A percentile compares a stretch with the other conserved stretches of the same genome.
Evolutionary conservation across 306 rosid genomes (phyloP).

Genomic region (Cucurbita maxima): DNA sequence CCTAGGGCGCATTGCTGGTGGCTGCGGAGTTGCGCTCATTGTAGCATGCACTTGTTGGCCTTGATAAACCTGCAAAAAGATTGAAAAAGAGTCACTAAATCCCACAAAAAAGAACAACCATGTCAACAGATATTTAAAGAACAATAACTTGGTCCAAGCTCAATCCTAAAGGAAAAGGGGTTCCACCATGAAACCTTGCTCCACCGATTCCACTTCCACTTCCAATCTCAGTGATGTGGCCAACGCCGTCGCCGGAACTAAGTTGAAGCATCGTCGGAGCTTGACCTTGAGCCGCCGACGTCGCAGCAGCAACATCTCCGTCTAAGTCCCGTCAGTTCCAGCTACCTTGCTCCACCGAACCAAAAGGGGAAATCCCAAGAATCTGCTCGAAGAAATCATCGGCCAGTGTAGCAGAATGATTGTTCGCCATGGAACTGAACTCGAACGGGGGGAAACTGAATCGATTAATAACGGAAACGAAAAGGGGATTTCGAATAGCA

Average conservation of each 20-base stretch:
- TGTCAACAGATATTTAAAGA: not conserved
- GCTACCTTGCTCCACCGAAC: constrained; percentile 43
- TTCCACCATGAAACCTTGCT: constrained; percentile 31
- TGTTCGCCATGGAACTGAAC: constrained; percentile 49
- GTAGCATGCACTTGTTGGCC: constrained; percentile 61
- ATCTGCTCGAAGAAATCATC: constrained; percentile 92
- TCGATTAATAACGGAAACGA: not conserved
- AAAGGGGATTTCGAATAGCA: not conserved
- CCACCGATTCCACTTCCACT: constrained; percentile 18
- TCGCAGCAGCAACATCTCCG: constrained; percentile 11
- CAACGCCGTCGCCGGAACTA: constrained; percentile 46
- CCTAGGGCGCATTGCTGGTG: constrained; percentile 91
- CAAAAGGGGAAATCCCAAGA: constrained; percentile 59
- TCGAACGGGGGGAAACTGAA: not conserved
- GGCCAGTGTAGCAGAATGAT: constrained; percentile 50
- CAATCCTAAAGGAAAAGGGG: constrained; percentile 65
- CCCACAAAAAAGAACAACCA: not conserved
- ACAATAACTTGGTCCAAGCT: constrained; percentile 51
- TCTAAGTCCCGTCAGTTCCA: constrained; percentile 30
- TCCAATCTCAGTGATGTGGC: constrained; percentile 29
- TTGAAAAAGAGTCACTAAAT: not conserved
- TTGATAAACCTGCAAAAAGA: constrained; percentile 50
- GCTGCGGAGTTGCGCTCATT: constrained; percentile 55
- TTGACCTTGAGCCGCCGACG: constrained; percentile 4
- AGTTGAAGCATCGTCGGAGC: constrained; percentile 78